Evolutionary conservation across 176 grass and related monocot genomes (phyloP).

Genomic region (Guadua angustifolia): DNA sequence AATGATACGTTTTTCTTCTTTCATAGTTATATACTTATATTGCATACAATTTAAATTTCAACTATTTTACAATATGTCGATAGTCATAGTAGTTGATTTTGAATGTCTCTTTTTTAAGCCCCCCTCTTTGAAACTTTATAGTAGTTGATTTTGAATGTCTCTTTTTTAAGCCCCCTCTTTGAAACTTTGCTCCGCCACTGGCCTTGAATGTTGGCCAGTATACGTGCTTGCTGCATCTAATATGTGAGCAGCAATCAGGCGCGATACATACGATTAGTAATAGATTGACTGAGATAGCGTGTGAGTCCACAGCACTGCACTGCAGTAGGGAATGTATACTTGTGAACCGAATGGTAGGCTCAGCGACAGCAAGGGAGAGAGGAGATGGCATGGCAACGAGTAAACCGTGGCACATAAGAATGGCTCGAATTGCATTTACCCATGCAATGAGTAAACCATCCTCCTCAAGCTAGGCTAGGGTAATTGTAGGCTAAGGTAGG

Average conservation of each 20-base stretch:
- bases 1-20: too few species aligned
- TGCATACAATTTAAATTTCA: too few species aligned
- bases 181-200: too few species aligned
- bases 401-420: background rate
- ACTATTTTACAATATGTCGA: too few species aligned
- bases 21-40: too few species aligned
- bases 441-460: background rate
- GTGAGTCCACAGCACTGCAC: background rate
- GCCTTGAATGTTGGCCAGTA: background rate
- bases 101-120: too few species aligned
- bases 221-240: background rate
- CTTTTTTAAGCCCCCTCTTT: too few species aligned
- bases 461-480: background rate
- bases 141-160: too few species aligned
- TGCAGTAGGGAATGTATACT: background rate
- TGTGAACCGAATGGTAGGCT: background rate
- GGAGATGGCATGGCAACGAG: background rate
- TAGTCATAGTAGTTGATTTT: too few species aligned
- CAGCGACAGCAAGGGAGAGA: background rate
- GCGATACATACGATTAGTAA: background rate
- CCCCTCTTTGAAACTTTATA: too few species aligned
- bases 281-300: background rate
- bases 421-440: background rate
- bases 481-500: background rate
- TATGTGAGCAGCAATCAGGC: background rate